These are phyloP conservation scores for Dryas alaskensis DNA, from an alignment of 306 rosid species.

Conservation along the genomic window DNA sequence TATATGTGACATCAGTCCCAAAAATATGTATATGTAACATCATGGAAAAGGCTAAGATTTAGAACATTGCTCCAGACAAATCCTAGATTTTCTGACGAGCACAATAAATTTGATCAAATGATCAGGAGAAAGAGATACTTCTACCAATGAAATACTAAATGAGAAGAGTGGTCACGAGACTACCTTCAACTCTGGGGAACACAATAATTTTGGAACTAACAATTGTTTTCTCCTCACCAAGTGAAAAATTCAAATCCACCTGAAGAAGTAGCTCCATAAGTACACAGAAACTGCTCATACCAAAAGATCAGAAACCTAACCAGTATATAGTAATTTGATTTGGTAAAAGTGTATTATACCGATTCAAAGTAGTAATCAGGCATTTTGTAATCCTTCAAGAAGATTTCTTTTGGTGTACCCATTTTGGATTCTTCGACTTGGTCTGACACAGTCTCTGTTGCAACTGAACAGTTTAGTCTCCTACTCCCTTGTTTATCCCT, in stretches of 20 bases:
- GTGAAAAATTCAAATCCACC: slow-evolving; percentile 77
- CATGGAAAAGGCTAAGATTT: neutral
- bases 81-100: neutral
- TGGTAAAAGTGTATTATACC: slow-evolving; percentile 30
- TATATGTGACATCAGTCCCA: neutral
- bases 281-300: neutral
- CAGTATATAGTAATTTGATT: slow-evolving; percentile 22
- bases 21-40: neutral
- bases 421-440: slow-evolving; percentile 68
- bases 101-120: neutral
- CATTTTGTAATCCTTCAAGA: slow-evolving; percentile 84
- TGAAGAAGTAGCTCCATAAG: slow-evolving; percentile 32
- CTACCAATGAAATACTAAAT: slow-evolving; percentile 8
- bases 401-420: slow-evolving; percentile 79
- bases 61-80: neutral
- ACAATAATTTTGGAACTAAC: slow-evolving; percentile 80
- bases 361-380: slow-evolving; percentile 91
- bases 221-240: slow-evolving; percentile 84
- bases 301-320: slow-evolving; percentile 21
- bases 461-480: slow-evolving; percentile 73
- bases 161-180: slow-evolving; percentile 14
- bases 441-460: slow-evolving; percentile 58
- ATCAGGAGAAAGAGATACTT: slow-evolving; percentile 18
- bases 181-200: slow-evolving; percentile 76
- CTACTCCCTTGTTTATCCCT: slow-evolving; percentile 47